Conservation (phyloP, 2,329 filamentous ascomycete species). For the Fusarium pininemorale region DNA sequence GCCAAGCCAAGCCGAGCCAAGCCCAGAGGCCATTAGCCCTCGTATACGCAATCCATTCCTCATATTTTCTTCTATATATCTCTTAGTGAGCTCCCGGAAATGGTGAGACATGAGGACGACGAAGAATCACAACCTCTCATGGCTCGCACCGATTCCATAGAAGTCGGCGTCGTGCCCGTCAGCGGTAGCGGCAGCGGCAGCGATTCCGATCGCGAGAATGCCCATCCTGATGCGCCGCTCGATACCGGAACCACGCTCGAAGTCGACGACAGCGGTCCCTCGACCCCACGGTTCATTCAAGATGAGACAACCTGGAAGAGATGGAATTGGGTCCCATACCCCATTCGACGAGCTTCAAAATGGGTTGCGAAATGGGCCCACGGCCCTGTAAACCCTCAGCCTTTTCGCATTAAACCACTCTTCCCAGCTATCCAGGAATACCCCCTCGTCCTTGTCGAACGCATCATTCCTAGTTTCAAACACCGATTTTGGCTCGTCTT, state of each 20-base stretch:
- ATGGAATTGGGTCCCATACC: conserved; percentile 68
- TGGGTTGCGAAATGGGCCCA: conserved; percentile 59
- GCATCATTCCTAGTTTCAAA: conserved; percentile 65
- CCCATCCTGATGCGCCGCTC: conserved; percentile 56
- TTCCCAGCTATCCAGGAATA: conserved; percentile 74
- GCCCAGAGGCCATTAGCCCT: neutral
- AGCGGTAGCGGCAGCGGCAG: conserved; percentile 28
- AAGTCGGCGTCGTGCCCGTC: conserved; percentile 41
- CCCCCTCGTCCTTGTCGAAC: conserved; percentile 71
- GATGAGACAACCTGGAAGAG: conserved; percentile 58
- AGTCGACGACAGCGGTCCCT: conserved; percentile 54
- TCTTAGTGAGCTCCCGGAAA: conserved; percentile 24
- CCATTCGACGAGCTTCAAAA: conserved; percentile 57
- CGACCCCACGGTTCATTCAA: conserved; percentile 69
- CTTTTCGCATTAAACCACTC: conserved; percentile 62
- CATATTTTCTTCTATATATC: neutral
- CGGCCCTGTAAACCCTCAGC: conserved; percentile 64
- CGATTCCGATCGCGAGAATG: conserved; percentile 16
- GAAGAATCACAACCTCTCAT: conserved; percentile 53
- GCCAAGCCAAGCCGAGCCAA: conserved; percentile 12
- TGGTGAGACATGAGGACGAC: conserved; percentile 46
- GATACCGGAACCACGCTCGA: conserved; percentile 52
- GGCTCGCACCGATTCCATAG: conserved; percentile 45
- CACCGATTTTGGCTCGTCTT: conserved; percentile 69
- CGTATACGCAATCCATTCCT: conserved; percentile 11